Percentiles rank a stretch among this genome's conserved stretches.
phyloP scores from a whole-genome alignment of 176 grass and related monocot genomes.

The Bromus sterilis region DNA sequence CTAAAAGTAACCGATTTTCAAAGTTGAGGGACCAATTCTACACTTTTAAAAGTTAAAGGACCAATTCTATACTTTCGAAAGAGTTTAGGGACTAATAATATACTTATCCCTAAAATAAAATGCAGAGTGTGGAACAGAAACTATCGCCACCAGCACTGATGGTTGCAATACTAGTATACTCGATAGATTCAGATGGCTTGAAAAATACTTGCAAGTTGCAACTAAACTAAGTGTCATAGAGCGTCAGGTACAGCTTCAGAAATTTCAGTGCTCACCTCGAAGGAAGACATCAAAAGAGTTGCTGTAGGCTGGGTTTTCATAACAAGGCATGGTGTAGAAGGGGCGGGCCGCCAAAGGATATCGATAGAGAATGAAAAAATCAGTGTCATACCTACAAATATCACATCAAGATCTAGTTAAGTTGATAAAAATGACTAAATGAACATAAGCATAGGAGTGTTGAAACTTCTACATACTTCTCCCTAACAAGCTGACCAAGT shows the following conservation, averaged over 20 bases:
- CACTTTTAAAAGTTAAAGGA: too few species aligned
- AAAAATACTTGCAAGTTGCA: too few species aligned
- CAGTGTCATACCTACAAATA: constrained; percentile 37
- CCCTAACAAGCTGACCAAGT: constrained; percentile 43
- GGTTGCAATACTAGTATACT: too few species aligned
- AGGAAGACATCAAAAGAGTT: constrained; percentile 79
- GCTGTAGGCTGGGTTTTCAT: constrained; percentile 51
- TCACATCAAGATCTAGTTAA: background rate
- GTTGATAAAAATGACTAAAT: background rate
- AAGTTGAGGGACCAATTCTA: too few species aligned
- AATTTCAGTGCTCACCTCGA: constrained; percentile 27
- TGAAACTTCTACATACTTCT: constrained; percentile 13
- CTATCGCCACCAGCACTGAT: too few species aligned
- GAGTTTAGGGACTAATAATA: too few species aligned
- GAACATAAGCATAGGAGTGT: background rate
- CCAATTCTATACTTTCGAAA: too few species aligned
- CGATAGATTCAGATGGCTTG: too few species aligned
- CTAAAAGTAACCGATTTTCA: too few species aligned
- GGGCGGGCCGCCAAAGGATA: constrained; percentile 70
- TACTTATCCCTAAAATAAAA: too few species aligned
- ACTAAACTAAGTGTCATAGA: too few species aligned
- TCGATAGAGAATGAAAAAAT: constrained; percentile 66
- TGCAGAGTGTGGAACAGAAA: too few species aligned
- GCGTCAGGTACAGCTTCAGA: background rate
- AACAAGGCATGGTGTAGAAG: constrained; percentile 86